Evolutionary conservation across 2,329 filamentous ascomycete species (phyloP), one percentile per base, ranked within the genome.

Genomic region (Fusarium pininemorale): DNA sequence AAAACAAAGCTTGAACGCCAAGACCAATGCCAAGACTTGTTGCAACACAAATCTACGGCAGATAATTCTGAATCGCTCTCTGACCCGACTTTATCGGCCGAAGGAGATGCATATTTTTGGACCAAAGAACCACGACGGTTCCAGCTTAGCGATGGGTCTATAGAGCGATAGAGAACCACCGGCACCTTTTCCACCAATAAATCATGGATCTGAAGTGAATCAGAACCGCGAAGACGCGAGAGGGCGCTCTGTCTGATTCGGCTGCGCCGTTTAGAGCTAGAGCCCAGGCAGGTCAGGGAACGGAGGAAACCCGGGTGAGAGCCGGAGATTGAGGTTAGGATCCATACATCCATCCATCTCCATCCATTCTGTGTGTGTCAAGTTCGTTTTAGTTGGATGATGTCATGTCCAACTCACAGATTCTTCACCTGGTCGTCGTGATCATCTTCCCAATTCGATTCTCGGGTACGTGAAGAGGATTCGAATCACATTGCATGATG

Each of bases 1-100:
- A 60, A 76, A 76, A 76, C 74, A 77, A 77, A 70, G 73, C 71
- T 70, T 66, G 41, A 41, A 61, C 47, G 75, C 75, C 75, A 77
- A 77, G 75, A 75, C 68, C 24, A 50, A 61, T 39, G 72, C 75
- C 75, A 77, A 77, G 74, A 71, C 57, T 45, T 58, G 35, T 58
- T 51, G 63, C 50, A 68, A 45, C 54, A 58, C 57, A 47, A 56
- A 57, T 68, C 59, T 44, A 61, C 42, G 45, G 56, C 63, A 70
- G 35, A 71, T 35, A 56, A 28, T 63, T 32, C 4, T 32, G 32
- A 54, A 57, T 53, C 57, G 42, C 50, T 55, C 50, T 62, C 50
- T 62, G 45, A 56, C 59, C 66, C 72, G 71, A 67, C 58, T 53
- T 54, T 73, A 71, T 73, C 71, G 71, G 71, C 70, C 71, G 71